phyloP scores from a whole-genome alignment of 106 monocot genomes.

The Dendrobium huoshanense region DNA sequence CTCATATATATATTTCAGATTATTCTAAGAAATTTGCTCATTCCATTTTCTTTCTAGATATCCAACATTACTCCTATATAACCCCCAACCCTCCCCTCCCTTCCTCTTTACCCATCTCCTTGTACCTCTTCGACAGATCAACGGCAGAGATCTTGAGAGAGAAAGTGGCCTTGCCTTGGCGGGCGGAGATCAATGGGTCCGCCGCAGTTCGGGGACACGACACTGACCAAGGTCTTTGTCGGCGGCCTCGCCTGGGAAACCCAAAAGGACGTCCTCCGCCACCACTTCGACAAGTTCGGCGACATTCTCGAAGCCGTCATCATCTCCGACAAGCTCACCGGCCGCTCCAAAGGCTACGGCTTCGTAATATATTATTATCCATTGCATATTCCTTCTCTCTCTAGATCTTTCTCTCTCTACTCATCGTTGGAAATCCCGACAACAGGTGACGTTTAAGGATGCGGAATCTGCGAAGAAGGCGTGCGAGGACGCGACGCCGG shows the following conservation, averaged over 20 bases:
- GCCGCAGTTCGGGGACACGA: constrained; percentile 22
- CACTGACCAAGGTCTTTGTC: constrained; percentile 68
- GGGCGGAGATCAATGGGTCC: constrained; percentile 2
- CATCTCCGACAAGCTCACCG: constrained; percentile 75
- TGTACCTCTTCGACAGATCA: not conserved
- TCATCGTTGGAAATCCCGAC: not conserved
- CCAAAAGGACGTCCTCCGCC: constrained; percentile 49
- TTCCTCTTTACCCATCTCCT: too few species aligned
- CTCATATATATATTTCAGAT: too few species aligned
- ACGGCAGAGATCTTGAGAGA: constrained; percentile 12
- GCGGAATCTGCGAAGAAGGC: constrained; percentile 67
- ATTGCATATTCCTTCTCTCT: not conserved
- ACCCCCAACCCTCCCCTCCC: too few species aligned
- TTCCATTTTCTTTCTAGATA: too few species aligned
- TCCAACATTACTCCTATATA: too few species aligned
- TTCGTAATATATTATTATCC: constrained; percentile 25
- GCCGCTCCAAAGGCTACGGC: constrained; percentile 80
- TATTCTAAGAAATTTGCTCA: too few species aligned
- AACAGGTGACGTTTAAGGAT: constrained; percentile 68
- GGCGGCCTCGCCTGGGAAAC: constrained; percentile 79
- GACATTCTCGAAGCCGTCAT: constrained; percentile 82
- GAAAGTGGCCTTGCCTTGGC: not conserved
- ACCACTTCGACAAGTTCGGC: constrained; percentile 60
- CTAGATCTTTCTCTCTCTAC: not conserved
- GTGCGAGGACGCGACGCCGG: constrained; percentile 59